Evolutionary conservation across 306 rosid genomes (phyloP).

Genomic region (Benincasa hispida): DNA sequence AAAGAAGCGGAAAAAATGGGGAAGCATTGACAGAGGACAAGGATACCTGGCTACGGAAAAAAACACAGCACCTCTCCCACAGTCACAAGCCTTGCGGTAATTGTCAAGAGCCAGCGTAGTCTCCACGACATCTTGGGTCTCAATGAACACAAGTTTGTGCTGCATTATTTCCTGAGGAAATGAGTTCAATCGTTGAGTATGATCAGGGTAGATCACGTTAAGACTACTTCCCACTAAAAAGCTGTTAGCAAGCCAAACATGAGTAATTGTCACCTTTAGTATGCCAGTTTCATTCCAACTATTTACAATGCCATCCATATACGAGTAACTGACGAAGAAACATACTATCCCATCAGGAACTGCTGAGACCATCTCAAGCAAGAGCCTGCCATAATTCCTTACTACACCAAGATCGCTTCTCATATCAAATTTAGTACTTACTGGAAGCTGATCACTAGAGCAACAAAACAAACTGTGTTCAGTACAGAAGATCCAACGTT

Average conservation of each 20-base stretch:
- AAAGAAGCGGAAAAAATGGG: not conserved
- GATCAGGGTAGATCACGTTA: not conserved
- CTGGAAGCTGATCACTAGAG: constrained; percentile 94
- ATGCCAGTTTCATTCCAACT: constrained; percentile 93
- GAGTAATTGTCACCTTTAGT: constrained; percentile 42
- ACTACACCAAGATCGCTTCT: constrained; percentile 94
- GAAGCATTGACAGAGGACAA: not conserved
- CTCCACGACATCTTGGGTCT: constrained; percentile 93
- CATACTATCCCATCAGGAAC: constrained; percentile 95
- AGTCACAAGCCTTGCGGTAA: constrained; percentile 93
- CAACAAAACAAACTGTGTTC: constrained; percentile 12
- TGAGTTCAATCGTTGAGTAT: not conserved
- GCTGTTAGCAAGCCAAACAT: constrained; percentile 4
- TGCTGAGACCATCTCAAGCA: constrained; percentile 93
- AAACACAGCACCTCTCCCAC: constrained; percentile 97
- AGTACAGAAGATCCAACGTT: not conserved
- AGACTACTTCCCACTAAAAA: not conserved
- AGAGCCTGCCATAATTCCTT: constrained; percentile 85
- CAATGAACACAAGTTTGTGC: constrained; percentile 87
- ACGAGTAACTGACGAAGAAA: constrained; percentile 88
- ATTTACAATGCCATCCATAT: constrained; percentile 89
- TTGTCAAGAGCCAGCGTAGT: constrained; percentile 94
- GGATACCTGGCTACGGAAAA: constrained; percentile 87
- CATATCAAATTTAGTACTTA: constrained; percentile 95
- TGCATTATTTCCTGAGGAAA: constrained; percentile 85